These are phyloP conservation scores for Hamamelis virginiana DNA, from an alignment of 164 flowering plant species.

Conservation along the genomic window DNA sequence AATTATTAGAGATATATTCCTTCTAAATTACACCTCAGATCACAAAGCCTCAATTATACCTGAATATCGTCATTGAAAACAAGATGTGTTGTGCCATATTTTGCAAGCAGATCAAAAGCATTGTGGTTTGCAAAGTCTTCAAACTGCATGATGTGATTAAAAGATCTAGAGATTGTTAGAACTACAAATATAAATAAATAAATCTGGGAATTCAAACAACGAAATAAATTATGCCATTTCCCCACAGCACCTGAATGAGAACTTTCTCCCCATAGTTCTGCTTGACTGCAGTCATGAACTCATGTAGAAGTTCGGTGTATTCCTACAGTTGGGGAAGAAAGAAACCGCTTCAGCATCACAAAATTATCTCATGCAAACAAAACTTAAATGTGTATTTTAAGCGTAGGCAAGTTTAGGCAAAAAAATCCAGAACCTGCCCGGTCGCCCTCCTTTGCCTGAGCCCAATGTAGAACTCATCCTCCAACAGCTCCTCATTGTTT, in stretches of 20 bases:
- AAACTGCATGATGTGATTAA: constrained; percentile 14
- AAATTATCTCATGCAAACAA: not conserved
- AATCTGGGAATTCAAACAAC: not conserved
- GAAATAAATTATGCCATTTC: not conserved
- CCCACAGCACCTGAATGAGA: constrained; percentile 16
- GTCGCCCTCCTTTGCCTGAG: constrained; percentile 24
- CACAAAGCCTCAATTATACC: constrained; percentile 1
- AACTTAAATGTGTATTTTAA: not conserved
- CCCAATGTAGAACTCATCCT: constrained; percentile 22
- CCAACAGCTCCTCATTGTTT: constrained; percentile 19
- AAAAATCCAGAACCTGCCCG: constrained; percentile 14
- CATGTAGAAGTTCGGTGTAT: constrained; percentile 23
- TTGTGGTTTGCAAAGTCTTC: constrained; percentile 29
- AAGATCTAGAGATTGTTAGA: not conserved
- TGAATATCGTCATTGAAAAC: constrained; percentile 32
- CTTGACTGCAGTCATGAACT: constrained; percentile 28
- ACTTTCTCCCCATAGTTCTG: constrained; percentile 27
- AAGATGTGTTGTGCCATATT: constrained; percentile 23
- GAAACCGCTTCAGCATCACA: not conserved
- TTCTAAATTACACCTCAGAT: not conserved
- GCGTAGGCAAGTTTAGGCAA: not conserved
- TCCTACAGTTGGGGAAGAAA: constrained; percentile 8
- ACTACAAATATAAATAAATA: too few species aligned
- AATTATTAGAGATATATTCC: not conserved
- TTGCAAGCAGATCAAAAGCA: constrained; percentile 26